Conservation (phyloP, 352 stramenopile genomes). For the Pythium rhizo-oryzae region DNA sequence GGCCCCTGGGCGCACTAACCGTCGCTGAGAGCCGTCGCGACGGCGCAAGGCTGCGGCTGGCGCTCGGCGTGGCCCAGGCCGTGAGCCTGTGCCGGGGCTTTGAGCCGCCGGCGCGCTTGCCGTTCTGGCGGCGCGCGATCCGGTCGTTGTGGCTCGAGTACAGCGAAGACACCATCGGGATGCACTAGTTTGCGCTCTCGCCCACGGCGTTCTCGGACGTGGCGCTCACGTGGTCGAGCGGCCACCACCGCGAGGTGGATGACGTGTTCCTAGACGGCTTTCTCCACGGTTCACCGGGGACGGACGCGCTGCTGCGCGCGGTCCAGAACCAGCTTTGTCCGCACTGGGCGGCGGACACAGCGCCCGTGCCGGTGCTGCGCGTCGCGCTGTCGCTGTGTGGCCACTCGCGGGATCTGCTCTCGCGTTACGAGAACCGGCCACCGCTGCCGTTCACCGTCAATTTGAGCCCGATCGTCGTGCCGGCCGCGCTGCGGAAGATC, state of each 20-base stretch:
- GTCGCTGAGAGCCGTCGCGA: no score
- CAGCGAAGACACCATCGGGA: no score
- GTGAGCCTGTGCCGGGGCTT: constrained; percentile 7
- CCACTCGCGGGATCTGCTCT: no score
- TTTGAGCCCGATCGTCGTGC: no score
- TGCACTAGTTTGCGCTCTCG: no score
- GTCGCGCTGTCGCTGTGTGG: neutral
- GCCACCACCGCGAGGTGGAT: neutral
- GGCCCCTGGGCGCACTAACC: no score
- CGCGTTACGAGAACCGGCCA: no score
- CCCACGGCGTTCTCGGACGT: neutral
- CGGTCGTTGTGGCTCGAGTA: no score
- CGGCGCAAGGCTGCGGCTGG: neutral
- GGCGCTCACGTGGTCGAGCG: neutral
- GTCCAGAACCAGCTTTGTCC: neutral
- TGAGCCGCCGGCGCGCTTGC: neutral
- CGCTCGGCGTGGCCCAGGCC: neutral
- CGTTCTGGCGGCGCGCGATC: no score
- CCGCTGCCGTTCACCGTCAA: no score
- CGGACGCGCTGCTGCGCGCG: neutral
- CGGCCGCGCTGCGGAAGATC: neutral
- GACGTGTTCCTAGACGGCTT: neutral
- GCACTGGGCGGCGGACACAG: neutral
- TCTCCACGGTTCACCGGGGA: neutral
- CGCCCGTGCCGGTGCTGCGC: neutral